Percentiles rank a stretch among this genome's conserved stretches.
phyloP scores from a whole-genome alignment of 2,329 filamentous ascomycete genomes.

The Sporothrix euskadiensis region DNA sequence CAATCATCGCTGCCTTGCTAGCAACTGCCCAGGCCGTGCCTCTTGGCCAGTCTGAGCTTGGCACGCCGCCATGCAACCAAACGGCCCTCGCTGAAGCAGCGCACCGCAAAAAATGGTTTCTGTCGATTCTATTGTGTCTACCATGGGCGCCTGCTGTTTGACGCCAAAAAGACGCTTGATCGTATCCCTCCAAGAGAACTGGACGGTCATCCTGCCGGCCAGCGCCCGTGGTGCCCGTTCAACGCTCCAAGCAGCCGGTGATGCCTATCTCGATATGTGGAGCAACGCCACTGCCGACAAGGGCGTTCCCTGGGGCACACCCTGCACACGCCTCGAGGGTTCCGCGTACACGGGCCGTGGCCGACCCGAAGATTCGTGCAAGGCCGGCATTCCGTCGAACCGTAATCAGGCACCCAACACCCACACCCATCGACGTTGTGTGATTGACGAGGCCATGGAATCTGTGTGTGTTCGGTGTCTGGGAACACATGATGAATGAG shows the following conservation, averaged over 20 bases:
- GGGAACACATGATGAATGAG: slow-evolving; percentile 31
- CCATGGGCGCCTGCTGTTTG: slow-evolving; percentile 41
- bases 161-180: slow-evolving; percentile 38
- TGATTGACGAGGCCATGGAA: slow-evolving; percentile 37
- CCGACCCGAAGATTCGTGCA: slow-evolving; percentile 34
- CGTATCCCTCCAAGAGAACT: slow-evolving; percentile 38
- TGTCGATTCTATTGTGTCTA: slow-evolving; percentile 40
- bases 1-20: background rate
- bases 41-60: background rate
- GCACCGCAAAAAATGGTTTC: background rate
- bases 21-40: background rate
- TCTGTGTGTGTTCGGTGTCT: slow-evolving; percentile 35
- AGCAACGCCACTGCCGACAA: slow-evolving; percentile 37
- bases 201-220: slow-evolving; percentile 37
- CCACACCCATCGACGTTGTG: slow-evolving; percentile 33
- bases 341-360: slow-evolving; percentile 34
- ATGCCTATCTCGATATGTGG: slow-evolving; percentile 43
- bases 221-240: slow-evolving; percentile 35
- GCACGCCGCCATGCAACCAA: slow-evolving; percentile 15
- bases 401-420: slow-evolving; percentile 34
- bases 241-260: slow-evolving; percentile 36
- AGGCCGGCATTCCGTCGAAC: slow-evolving; percentile 35
- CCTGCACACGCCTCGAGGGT: slow-evolving; percentile 40
- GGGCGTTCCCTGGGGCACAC: slow-evolving; percentile 42
- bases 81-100: slow-evolving; percentile 19